Base-by-base conservation (phyloP, 305 asterid species). In the Nicotiana rustica region DNA sequence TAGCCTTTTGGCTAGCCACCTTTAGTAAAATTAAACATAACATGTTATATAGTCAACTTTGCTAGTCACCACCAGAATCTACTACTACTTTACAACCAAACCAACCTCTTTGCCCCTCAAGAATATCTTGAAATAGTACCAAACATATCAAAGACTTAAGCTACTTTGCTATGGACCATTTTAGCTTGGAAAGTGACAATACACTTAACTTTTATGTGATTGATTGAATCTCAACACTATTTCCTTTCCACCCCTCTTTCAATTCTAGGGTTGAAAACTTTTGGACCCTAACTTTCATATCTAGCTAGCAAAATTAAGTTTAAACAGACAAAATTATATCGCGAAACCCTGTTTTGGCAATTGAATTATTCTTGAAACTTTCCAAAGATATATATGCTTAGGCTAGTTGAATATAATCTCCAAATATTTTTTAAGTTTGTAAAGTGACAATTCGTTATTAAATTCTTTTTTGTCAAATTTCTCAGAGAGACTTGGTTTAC, bases 1-100 rank as follows among this genome's bases (percentile, higher is more conserved):
- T 36, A 67, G 76, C 29, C 55, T 36, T 67, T 88, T 86, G 87
- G 90, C 76, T 36, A 68, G 13, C 18, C 17, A 9, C 56, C 31
- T 68, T 68, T 36, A 68, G 55, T 36, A 3, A 67, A 52, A 44
- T n/a, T 71, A 71, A 49, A 76, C n/a, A 35, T 15, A 36, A 75
- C 80, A 29, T 76, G 80, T 31, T 55, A 8, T 31, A 6, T 55
- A 55, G 80, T 55, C 66, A 76, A 76, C 80, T 55, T 76, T 55
- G 80, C 47, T 55, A 76, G 80, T 52, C 38, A 52, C 18, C 36
- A 71, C 65, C 67, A 80, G n/a, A 80, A 65, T 80, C 65, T 38
- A 66, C 52, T 8, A 73, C 80, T 55, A 31, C 36, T 52, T 81
- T 81, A 81, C 80, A 41, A 35, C 83, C 65, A 67, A 67, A 6